Evolutionary conservation across 768 basidiomycete species (phyloP).

Genomic region (Macrocybe gigantea): DNA sequence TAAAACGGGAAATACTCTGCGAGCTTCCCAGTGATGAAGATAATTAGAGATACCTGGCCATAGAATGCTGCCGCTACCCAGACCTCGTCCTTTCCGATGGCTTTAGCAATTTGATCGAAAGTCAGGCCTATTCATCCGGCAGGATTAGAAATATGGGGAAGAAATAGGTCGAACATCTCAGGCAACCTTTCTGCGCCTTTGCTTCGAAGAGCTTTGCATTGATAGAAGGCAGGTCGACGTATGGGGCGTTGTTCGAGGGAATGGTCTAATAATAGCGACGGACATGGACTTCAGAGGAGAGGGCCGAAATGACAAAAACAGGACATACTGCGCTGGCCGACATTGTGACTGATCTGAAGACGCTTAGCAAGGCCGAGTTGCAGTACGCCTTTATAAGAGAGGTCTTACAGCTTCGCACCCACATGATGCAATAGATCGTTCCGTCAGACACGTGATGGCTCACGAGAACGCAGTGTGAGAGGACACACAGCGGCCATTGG

Average conservation of each 20-base stretch:
- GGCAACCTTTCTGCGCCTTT: constrained; percentile 57
- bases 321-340: constrained; percentile 17
- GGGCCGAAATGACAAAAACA: neutral
- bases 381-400: constrained; percentile 6
- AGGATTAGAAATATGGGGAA: neutral
- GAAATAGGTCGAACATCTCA: neutral
- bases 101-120: constrained; percentile 63
- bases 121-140: constrained; percentile 41
- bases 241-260: constrained; percentile 36
- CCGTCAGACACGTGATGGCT: no score
- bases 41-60: constrained; percentile 47
- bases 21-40: no score
- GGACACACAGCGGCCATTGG: no score
- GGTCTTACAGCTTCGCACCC: no score
- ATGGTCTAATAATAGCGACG: constrained; percentile 25
- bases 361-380: neutral
- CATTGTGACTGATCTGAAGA: constrained; percentile 20
- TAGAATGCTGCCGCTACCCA: constrained; percentile 83
- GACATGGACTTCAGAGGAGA: neutral
- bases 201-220: constrained; percentile 50
- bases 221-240: constrained; percentile 47
- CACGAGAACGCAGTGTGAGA: no score
- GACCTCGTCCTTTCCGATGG: constrained; percentile 67
- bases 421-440: no score
- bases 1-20: constrained; percentile 14